phyloP scores from a whole-genome alignment of 1,284 basidiomycete species.

The Cutaneotrichosporon cyanovorans region DNA sequence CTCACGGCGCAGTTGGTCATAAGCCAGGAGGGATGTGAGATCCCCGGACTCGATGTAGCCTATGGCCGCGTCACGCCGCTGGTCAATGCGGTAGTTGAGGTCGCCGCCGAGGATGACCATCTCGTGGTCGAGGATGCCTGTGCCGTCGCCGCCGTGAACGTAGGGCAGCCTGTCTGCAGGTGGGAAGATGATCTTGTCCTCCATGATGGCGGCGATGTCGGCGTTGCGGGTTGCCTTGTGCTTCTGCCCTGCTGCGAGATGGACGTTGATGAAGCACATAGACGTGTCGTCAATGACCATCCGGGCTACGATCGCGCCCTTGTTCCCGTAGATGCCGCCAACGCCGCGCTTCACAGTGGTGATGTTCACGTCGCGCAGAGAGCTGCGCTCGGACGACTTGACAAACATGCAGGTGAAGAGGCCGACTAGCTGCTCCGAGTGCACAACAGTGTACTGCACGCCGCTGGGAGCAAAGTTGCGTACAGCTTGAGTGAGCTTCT shows the following conservation, averaged over 20 bases:
- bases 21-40: conserved; percentile 56
- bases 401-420: conserved; percentile 83
- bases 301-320: conserved; percentile 89
- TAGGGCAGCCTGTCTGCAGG: conserved; percentile 57
- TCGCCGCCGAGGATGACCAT: conserved; percentile 72
- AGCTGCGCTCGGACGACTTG: conserved; percentile 39
- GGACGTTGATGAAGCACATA: conserved; percentile 89
- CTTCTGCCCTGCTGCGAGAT: conserved; percentile 87
- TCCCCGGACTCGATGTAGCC: conserved; percentile 61
- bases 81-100: conserved; percentile 78
- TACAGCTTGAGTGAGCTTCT: conserved; percentile 67
- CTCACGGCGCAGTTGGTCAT: conserved; percentile 87
- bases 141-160: conserved; percentile 83
- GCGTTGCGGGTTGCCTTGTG: conserved; percentile 74
- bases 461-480: conserved; percentile 57
- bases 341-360: conserved; percentile 81
- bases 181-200: conserved; percentile 67
- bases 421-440: conserved; percentile 84
- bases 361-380: conserved; percentile 64
- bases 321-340: conserved; percentile 89
- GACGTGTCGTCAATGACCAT: conserved; percentile 85
- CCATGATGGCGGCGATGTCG: conserved; percentile 76
- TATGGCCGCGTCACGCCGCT: conserved; percentile 72
- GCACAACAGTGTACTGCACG: conserved; percentile 65
- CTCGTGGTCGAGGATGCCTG: conserved; percentile 92